Conservation (phyloP, 257 asterid genomes). For the Capsicum chinense region DNA sequence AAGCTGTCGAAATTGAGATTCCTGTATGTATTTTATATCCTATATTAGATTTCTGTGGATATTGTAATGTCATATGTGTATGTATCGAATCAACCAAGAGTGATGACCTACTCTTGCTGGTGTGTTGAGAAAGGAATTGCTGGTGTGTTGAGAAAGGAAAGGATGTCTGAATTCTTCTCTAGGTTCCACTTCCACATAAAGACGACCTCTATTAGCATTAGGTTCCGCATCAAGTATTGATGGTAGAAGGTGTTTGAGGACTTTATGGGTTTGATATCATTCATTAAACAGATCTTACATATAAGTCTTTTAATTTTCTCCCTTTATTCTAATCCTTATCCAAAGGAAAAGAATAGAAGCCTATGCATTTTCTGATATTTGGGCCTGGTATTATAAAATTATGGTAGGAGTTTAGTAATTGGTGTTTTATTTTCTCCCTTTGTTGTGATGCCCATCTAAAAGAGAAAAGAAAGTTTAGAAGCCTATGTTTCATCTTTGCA, state of each 20-base stretch:
- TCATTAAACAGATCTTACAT: background rate
- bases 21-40: slow-evolving; percentile 68
- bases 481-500: background rate
- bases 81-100: background rate
- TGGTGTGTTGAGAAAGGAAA: background rate
- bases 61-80: slow-evolving; percentile 1
- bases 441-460: background rate
- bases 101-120: background rate
- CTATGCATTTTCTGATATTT: background rate
- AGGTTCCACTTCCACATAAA: slow-evolving; percentile 14
- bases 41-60: slow-evolving; percentile 26
- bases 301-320: background rate
- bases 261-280: background rate
- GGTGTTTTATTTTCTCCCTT: background rate
- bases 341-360: slow-evolving; percentile 6
- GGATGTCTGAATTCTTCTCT: background rate
- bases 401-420: background rate
- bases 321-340: background rate
- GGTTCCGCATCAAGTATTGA: background rate
- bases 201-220: background rate
- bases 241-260: slow-evolving; percentile 23
- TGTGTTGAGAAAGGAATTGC: background rate
- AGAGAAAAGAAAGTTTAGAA: background rate
- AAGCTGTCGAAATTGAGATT: slow-evolving; percentile 83
- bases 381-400: background rate